A percentile compares a stretch with the other conserved stretches of the same genome.
Conservation (phyloP, 257 asterid species). For the Schizonepeta tenuifolia region DNA sequence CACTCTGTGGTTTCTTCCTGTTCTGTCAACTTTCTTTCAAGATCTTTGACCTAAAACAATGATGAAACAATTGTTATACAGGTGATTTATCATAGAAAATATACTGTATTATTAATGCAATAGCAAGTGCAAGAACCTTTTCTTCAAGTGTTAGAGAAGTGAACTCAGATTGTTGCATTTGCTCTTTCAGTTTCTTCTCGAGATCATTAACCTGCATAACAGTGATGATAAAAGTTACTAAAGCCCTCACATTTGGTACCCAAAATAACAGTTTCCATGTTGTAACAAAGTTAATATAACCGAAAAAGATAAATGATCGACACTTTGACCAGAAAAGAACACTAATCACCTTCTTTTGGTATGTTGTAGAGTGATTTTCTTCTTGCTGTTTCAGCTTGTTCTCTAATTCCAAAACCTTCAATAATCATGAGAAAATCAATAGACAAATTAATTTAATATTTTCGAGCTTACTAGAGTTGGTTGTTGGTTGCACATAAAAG, state of each 20-base stretch:
- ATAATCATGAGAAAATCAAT: too few species aligned
- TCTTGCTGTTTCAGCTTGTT: conserved; percentile 67
- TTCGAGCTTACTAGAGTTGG: not conserved
- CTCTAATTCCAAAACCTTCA: conserved; percentile 81
- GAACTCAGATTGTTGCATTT: conserved; percentile 55
- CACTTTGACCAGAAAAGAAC: not conserved
- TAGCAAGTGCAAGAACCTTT: conserved; percentile 51
- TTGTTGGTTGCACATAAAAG: not conserved
- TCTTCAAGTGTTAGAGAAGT: conserved; percentile 57
- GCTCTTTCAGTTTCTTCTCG: conserved; percentile 70
- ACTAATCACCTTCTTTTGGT: conserved; percentile 67
- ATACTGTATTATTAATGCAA: conserved; percentile 3
- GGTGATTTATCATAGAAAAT: not conserved
- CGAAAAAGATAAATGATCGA: not conserved
- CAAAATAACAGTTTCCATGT: not conserved
- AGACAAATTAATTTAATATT: too few species aligned
- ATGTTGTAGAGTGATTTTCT: conserved; percentile 51
- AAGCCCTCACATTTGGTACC: conserved; percentile 1
- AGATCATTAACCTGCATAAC: conserved; percentile 75
- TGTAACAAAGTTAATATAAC: not conserved
- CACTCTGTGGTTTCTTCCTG: conserved; percentile 55
- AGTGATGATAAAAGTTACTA: not conserved
- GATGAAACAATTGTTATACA: conserved; percentile 14
- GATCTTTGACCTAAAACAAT: conserved; percentile 63
- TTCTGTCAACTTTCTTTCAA: conserved; percentile 57